phyloP scores from a whole-genome alignment of 2,329 filamentous ascomycete genomes.

The Helotiales sp. region DNA sequence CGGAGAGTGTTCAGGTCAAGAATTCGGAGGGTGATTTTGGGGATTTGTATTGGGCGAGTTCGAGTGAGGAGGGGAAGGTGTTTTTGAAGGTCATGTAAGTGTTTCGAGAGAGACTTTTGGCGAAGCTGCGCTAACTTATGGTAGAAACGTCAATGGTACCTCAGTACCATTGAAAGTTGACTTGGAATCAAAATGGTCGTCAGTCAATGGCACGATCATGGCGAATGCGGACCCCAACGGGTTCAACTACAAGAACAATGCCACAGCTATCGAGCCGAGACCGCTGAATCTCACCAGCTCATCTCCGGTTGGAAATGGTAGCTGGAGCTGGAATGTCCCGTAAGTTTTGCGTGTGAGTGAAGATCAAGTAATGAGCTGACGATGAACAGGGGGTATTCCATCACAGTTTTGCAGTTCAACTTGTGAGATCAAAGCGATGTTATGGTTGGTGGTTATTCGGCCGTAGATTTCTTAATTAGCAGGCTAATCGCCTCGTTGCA shows the following conservation, averaged over 20 bases:
- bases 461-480: too few species aligned
- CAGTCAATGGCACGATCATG: constrained; percentile 33
- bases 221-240: constrained; percentile 28
- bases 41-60: constrained; percentile 45
- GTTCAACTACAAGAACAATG: constrained; percentile 35
- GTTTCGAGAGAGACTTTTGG: too few species aligned
- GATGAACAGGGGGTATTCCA: constrained; percentile 24
- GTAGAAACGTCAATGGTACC: constrained; percentile 29
- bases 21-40: constrained; percentile 29
- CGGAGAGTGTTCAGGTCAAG: constrained; percentile 32
- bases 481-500: too few species aligned
- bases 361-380: background rate
- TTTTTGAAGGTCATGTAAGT: constrained; percentile 36
- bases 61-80: constrained; percentile 24
- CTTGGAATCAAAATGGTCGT: constrained; percentile 26
- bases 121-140: background rate
- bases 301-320: constrained; percentile 15
- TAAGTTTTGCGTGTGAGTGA: constrained; percentile 13
- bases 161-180: constrained; percentile 22
- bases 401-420: constrained; percentile 34
- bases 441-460: too few species aligned
- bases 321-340: constrained; percentile 34
- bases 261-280: constrained; percentile 25
- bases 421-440: background rate
- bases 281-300: constrained; percentile 27